phyloP scores from a whole-genome alignment of 768 basidiomycete genomes.

The Stropharia rugosoannulata region DNA sequence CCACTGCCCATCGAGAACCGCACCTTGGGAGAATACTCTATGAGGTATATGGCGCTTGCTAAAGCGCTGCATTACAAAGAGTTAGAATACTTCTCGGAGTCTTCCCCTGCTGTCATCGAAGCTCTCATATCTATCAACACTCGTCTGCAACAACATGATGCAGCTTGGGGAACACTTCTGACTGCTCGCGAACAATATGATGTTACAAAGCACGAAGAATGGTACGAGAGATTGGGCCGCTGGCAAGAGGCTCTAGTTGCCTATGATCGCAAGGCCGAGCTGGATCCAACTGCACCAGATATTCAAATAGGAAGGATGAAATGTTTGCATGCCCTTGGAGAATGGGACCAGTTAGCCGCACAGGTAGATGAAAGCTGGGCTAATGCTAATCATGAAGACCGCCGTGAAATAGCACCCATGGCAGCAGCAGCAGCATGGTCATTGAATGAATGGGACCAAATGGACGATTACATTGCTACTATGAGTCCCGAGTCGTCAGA shows the following conservation, averaged over 20 bases:
- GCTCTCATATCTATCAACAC: slow-evolving; percentile 96
- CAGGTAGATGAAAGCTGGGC: slow-evolving; percentile 90
- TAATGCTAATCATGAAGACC: slow-evolving; percentile 78
- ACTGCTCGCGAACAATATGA: slow-evolving; percentile 90
- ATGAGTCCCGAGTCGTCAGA: slow-evolving; percentile 95
- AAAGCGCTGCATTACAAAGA: slow-evolving; percentile 99
- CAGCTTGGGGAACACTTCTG: slow-evolving; percentile 94
- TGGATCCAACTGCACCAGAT: slow-evolving; percentile 76
- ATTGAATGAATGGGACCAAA: slow-evolving; percentile 93
- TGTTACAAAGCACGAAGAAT: slow-evolving; percentile 91
- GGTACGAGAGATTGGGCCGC: slow-evolving; percentile 94
- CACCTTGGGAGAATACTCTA: slow-evolving; percentile 90
- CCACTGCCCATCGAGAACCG: slow-evolving; percentile 91
- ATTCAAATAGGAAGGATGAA: slow-evolving; percentile 90
- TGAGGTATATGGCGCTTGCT: slow-evolving; percentile 92
- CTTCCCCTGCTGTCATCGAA: slow-evolving; percentile 88
- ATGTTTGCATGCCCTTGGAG: slow-evolving; percentile 94
- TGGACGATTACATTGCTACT: slow-evolving; percentile 94
- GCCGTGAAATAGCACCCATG: slow-evolving; percentile 91
- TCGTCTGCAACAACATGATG: slow-evolving; percentile 94
- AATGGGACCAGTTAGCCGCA: slow-evolving; percentile 89
- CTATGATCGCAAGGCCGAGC: slow-evolving; percentile 75
- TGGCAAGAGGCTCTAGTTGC: slow-evolving; percentile 93
- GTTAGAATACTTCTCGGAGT: slow-evolving; percentile 92
- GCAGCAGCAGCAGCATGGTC: slow-evolving; percentile 98